Percentiles rank a stretch among this genome's conserved stretches.
These are phyloP conservation scores for Candida tallmaniae DNA, from an alignment of 805 yeast genomes.

Conservation along the genomic window DNA sequence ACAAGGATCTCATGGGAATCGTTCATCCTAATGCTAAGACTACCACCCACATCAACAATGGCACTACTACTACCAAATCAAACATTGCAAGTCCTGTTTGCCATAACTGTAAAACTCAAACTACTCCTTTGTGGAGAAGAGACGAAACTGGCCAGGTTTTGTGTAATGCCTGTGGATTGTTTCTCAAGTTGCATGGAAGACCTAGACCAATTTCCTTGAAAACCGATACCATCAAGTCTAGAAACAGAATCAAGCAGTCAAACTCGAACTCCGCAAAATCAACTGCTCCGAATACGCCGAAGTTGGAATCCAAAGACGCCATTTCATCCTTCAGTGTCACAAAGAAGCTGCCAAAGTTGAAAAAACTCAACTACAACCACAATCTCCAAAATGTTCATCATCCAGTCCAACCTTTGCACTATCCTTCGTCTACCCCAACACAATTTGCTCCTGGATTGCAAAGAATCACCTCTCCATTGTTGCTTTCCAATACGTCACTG, in stretches of 20 bases:
- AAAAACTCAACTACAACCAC: slow-evolving; percentile 10
- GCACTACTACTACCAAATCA: slow-evolving; percentile 61
- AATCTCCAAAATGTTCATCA: slow-evolving; percentile 15
- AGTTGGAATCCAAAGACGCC: slow-evolving; percentile 46
- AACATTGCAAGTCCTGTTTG: slow-evolving; percentile 68
- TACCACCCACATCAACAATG: slow-evolving; percentile 53
- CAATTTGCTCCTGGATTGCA: slow-evolving; percentile 64
- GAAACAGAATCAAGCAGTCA: slow-evolving; percentile 66
- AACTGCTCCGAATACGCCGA: slow-evolving; percentile 52
- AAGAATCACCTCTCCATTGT: slow-evolving; percentile 60
- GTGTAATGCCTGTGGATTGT: slow-evolving; percentile 93
- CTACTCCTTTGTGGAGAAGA: slow-evolving; percentile 93
- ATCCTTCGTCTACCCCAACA: slow-evolving; percentile 66
- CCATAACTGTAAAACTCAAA: slow-evolving; percentile 86
- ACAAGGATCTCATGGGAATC: background rate
- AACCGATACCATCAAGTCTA: slow-evolving; percentile 86
- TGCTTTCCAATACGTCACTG: slow-evolving; percentile 49
- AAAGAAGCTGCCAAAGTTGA: slow-evolving; percentile 11
- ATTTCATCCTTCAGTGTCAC: background rate
- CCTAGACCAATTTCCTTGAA: slow-evolving; percentile 89
- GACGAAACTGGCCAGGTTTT: slow-evolving; percentile 77
- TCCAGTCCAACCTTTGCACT: slow-evolving; percentile 53
- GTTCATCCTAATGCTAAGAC: slow-evolving; percentile 62
- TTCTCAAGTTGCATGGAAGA: slow-evolving; percentile 84
- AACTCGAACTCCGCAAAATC: slow-evolving; percentile 26